A percentile compares a stretch with the other conserved stretches of the same genome.
Evolutionary conservation across 805 yeast species (phyloP).

Genomic region (Crinitomyces ghanaensis): DNA sequence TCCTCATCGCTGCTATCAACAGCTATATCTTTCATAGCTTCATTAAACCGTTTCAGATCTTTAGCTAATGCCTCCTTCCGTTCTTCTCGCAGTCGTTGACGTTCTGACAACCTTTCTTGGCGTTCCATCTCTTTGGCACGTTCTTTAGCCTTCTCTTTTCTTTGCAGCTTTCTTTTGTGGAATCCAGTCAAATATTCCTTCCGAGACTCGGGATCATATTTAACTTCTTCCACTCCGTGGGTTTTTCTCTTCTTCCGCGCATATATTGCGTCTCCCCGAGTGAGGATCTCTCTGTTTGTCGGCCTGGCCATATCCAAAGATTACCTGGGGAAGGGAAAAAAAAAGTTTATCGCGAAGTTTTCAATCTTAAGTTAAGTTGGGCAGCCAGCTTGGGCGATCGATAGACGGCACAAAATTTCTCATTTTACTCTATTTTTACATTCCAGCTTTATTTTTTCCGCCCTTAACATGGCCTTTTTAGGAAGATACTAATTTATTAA

Average conservation of each 20-base stretch:
- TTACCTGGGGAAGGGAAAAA: too few relatives aligned
- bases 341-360: too few relatives aligned
- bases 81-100: slow-evolving; percentile 61
- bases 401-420: too few relatives aligned
- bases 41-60: slow-evolving; percentile 48
- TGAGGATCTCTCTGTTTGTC: slow-evolving; percentile 68
- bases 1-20: slow-evolving; percentile 19
- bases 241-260: slow-evolving; percentile 54
- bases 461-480: too few relatives aligned
- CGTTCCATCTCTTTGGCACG: slow-evolving; percentile 69
- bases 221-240: slow-evolving; percentile 65
- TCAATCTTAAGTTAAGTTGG: too few relatives aligned
- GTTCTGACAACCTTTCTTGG: slow-evolving; percentile 59
- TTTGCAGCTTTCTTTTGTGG: slow-evolving; percentile 81
- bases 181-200: slow-evolving; percentile 84
- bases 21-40: slow-evolving; percentile 30
- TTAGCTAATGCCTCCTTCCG: slow-evolving; percentile 53
- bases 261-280: slow-evolving; percentile 71
- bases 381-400: too few relatives aligned
- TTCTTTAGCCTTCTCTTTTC: slow-evolving; percentile 78
- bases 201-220: slow-evolving; percentile 69
- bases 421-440: too few relatives aligned
- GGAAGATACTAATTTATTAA: too few relatives aligned
- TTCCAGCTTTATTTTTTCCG: too few relatives aligned
- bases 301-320: too few relatives aligned